Base-by-base conservation (phyloP, 352 stramenopile species). In the Phytophthora macrochlamydospora region DNA sequence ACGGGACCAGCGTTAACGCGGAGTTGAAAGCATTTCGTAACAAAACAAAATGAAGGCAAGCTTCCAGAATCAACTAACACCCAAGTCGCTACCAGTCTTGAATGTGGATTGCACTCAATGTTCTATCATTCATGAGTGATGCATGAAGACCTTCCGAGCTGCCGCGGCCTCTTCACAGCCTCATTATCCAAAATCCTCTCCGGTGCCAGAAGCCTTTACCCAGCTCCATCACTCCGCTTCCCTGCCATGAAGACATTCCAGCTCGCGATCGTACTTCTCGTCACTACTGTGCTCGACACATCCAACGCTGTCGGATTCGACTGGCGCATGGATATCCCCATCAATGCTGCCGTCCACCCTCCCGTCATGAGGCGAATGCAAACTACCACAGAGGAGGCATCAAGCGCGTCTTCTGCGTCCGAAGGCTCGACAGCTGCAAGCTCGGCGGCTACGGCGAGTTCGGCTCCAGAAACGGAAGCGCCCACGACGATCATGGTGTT, bases 401-500 rank as follows among this genome's bases (percentile, higher is more conserved):
- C 53, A 8, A 58, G 48, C n/a, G 63, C 50, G 13, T 62, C 45
- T 13, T 65, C 58, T 56, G 40, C 38, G 11, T 65, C 61, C 18
- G 18, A 24, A 24, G 18, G 18, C 18, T 24, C 18, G 18, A 24
- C 18, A 24, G 18, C 18, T 56, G 35, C 43, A 28, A 64, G 57
- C 51, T 67, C 59, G 2, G 53, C 44, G 46, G 62, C 58, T 64
- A 33, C 44, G 4, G 53, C 29, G 14, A 29, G 46, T 33, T 59
- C 61, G 4, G 60, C 71, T 4, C 65, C 62, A 43, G 60, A 71
- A 54, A 64, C 73, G n/a, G 73, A 79, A 51, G 40, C 49, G 9
- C 75, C 77, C 13, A 67, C 73, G n/a, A 85, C 78, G 33, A 82
- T 87, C 58, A 87, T 87, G 78, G 76, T 87, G 40, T 56, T 87